Conservation (phyloP, 768 basidiomycete species). For the Leccinellum rugosiceps region DNA sequence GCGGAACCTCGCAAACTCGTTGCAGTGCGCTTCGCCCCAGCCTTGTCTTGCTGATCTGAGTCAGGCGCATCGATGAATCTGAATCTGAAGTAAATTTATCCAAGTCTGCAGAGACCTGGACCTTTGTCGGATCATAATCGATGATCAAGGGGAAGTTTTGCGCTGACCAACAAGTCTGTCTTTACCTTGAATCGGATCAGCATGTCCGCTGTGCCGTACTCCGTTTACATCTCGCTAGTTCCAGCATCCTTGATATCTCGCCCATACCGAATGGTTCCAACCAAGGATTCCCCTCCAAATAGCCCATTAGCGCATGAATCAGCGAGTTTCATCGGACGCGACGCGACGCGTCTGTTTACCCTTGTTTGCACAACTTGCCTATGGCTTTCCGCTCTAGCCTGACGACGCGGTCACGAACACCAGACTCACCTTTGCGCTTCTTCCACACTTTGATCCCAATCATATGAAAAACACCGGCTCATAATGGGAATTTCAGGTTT, state of each 20-base stretch:
- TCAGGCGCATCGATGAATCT: not conserved
- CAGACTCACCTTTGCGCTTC: not conserved
- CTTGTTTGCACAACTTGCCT: constrained; percentile 20
- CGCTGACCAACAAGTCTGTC: not conserved
- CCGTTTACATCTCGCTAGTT: not conserved
- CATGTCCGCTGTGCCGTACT: not conserved
- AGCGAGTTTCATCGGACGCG: constrained; percentile 12
- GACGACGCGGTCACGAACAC: not conserved
- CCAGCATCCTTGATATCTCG: not conserved
- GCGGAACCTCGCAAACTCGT: not conserved
- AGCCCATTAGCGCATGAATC: not conserved
- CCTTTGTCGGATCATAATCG: not conserved
- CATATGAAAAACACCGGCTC: not conserved
- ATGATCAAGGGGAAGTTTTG: not conserved
- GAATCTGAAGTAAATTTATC: not conserved
- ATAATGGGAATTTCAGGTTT: constrained; percentile 91
- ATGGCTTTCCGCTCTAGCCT: not conserved
- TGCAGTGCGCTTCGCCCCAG: not conserved
- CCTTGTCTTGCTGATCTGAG: not conserved
- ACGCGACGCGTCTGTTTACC: constrained; percentile 34
- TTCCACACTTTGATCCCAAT: constrained; percentile 1
- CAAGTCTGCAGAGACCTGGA: not conserved
- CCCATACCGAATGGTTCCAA: not conserved
- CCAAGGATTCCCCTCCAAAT: not conserved
- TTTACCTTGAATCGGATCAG: too few species aligned